Base-by-base conservation (phyloP, 257 asterid species). In the Ballota nigra region DNA sequence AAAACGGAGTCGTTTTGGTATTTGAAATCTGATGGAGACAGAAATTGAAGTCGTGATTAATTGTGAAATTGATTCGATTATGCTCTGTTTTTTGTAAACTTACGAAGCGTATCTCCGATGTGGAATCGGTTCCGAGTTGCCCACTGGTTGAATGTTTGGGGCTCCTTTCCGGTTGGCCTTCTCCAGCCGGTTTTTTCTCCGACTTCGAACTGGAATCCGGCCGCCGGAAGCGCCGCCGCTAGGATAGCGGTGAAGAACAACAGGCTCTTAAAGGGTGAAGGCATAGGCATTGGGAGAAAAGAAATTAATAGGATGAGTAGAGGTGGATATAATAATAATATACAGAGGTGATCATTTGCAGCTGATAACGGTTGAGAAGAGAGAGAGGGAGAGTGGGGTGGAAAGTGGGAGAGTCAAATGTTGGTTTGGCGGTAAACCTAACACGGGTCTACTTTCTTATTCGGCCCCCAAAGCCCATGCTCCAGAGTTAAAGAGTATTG, bases 101-200 rank as follows among this genome's bases (percentile, higher is more conserved):
- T 72, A 88, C 96, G 31, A 64, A 86, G 36, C n/a, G 88, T 12
- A 68, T 90, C 96, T 58, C 96, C 90, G 51, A 90, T 67, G 55
- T 65, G 87, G 83, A 90, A 88, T 18, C 97, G 65, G 78, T 83
- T 81, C 26, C n/a, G 55, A 8, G 87, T 72, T 12, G 97, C 97
- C 96, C 96, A 90, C n/a, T 85, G 67, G 8, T 86, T 88, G 55
- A 86, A 90, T 0, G 89, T 81, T 62, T 85, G 83, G 0, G 89
- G 77, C 34, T 85, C 88, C 22, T 85, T 78, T 10, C 84, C 87
- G 1, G 84, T 83, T 0, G 97, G 97, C 24, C 45, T 81, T 9
- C n/a, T 68, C 97, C 96, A 89, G 13, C 89, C 92, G 4, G 7
- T 66, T 20, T 71, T 70, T 47, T 65, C 89, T 6, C 97, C 97